Conservation (phyloP, 192 early-diverging fungal genomes). For the Umbelopsis vinacea region DNA sequence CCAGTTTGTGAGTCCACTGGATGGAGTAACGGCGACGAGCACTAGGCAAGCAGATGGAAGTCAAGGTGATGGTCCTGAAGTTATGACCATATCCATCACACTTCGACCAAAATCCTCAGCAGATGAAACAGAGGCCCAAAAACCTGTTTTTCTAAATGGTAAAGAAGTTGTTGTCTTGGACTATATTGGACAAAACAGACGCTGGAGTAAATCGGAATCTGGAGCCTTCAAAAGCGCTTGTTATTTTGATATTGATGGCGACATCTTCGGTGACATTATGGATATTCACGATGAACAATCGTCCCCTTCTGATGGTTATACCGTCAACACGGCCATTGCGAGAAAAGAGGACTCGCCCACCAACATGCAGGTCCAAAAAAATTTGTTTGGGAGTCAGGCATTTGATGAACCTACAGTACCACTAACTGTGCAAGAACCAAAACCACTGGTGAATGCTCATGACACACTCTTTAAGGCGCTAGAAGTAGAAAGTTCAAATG, state of each 20-base stretch:
- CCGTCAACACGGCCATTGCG: background rate
- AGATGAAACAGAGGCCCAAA: background rate
- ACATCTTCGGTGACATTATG: background rate
- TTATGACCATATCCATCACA: background rate
- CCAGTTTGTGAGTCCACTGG: background rate
- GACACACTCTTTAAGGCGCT: background rate
- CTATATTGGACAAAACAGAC: constrained; percentile 13
- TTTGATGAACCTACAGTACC: background rate
- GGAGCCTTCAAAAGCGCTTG: background rate
- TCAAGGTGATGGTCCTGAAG: background rate
- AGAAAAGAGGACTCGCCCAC: background rate
- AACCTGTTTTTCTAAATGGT: background rate
- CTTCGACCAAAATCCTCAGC: background rate
- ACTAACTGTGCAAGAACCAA: background rate
- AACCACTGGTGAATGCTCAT: background rate
- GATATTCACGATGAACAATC: background rate
- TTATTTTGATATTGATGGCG: constrained; percentile 19
- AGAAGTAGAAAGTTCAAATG: background rate
- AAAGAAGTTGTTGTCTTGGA: background rate
- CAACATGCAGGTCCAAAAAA: background rate
- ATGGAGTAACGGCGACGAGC: background rate
- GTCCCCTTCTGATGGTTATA: no score
- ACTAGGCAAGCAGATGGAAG: background rate
- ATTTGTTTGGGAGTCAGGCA: background rate
- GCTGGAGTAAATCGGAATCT: constrained; percentile 7